Percentiles rank a stretch among this genome's conserved stretches.
Evolutionary conservation across 2,329 filamentous ascomycete genomes (phyloP).

Genomic region (Microcyclospora tardicrescens): DNA sequence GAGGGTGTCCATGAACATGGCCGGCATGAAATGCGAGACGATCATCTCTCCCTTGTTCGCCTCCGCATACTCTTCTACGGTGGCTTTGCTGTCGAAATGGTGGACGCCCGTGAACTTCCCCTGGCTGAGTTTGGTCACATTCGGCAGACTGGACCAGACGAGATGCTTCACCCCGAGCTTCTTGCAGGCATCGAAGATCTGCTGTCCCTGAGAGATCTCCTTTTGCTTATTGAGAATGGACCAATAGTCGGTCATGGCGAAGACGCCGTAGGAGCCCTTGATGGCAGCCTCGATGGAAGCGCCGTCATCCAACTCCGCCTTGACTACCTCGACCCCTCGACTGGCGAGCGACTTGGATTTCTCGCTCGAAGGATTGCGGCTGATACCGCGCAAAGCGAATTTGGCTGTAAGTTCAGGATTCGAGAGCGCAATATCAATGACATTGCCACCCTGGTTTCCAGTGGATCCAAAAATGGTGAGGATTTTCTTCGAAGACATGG

Average conservation of each 20-base stretch:
- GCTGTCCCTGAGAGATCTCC: conserved; percentile 22
- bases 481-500: conserved; percentile 26
- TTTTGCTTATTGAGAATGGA: conserved; percentile 22
- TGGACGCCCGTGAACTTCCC: conserved; percentile 21
- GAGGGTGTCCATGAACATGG: conserved; percentile 7
- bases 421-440: conserved; percentile 34
- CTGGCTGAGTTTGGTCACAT: conserved; percentile 17
- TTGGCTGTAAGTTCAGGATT: conserved; percentile 33
- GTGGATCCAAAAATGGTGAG: conserved; percentile 48
- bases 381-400: conserved; percentile 44
- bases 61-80: conserved; percentile 23
- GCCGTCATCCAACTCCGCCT: conserved; percentile 40
- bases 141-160: conserved; percentile 25
- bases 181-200: conserved; percentile 21
- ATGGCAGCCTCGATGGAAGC: conserved; percentile 34
- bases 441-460: conserved; percentile 47
- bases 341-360: conserved; percentile 32
- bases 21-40: conserved; percentile 14
- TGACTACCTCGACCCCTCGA: conserved; percentile 39
- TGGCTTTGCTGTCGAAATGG: conserved; percentile 28
- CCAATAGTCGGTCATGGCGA: conserved; percentile 42
- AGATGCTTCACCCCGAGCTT: conserved; percentile 24
- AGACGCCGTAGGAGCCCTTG: conserved; percentile 36
- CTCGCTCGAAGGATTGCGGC: conserved; percentile 35
- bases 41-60: conserved; percentile 15